phyloP scores from a whole-genome alignment of 148 eudicot species.

The Chenopodium album region DNA sequence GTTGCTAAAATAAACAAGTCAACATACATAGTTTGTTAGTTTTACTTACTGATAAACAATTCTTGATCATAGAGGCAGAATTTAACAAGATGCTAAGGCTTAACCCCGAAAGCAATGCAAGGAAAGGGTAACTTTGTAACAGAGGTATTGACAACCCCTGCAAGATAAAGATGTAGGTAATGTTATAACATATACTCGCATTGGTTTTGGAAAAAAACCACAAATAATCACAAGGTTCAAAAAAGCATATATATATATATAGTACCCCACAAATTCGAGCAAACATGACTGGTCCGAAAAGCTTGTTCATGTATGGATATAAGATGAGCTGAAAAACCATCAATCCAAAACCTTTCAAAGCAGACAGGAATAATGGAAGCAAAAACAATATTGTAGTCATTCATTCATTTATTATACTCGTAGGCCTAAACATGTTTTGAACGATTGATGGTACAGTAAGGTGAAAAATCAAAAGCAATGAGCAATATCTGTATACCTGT shows the following conservation, averaged over 20 bases:
- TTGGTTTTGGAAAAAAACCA: no score
- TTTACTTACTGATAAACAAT: constrained; percentile 56
- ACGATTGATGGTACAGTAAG: not conserved
- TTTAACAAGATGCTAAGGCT: constrained; percentile 49
- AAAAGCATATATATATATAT: constrained; percentile 24
- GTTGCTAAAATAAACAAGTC: not conserved
- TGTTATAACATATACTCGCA: not conserved
- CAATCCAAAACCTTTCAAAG: constrained; percentile 60
- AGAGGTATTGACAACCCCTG: constrained; percentile 51
- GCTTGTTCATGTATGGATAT: constrained; percentile 51
- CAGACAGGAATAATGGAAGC: not conserved
- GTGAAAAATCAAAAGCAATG: not conserved
- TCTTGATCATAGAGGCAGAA: constrained; percentile 63
- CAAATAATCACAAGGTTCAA: not conserved
- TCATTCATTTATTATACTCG: no score
- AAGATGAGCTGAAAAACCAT: constrained; percentile 60
- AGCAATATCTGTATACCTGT: constrained; percentile 26
- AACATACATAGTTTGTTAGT: no score
- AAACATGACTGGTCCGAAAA: constrained; percentile 52
- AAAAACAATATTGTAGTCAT: no score
- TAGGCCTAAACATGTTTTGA: not conserved
- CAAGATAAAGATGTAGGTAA: not conserved
- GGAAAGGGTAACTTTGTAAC: constrained; percentile 57
- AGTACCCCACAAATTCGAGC: constrained; percentile 60
- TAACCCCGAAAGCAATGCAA: constrained; percentile 61